Evolutionary conservation across 73 alveolate species (phyloP).

Genomic region (Tetrahymena borealis): DNA sequence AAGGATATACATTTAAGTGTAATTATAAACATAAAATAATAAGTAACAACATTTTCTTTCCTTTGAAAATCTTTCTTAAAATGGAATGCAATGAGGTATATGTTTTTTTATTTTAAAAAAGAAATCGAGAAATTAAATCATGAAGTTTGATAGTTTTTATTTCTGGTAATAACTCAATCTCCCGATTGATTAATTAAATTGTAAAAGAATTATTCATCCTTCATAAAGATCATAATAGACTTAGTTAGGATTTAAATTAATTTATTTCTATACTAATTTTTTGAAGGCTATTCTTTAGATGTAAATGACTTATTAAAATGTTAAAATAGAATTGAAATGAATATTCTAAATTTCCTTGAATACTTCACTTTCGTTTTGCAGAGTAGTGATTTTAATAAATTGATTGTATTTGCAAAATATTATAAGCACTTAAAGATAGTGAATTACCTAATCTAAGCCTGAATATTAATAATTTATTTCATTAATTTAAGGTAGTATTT

Average conservation of each 20-base stretch:
- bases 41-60: too few relatives aligned
- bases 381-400: not conserved
- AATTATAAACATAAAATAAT: too few relatives aligned
- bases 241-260: not conserved
- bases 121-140: too few relatives aligned
- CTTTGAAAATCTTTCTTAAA: too few relatives aligned
- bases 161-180: too few relatives aligned
- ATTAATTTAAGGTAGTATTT: not conserved
- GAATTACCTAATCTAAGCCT: not conserved
- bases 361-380: not conserved
- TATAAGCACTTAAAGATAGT: not conserved
- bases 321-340: not conserved
- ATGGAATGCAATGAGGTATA: too few relatives aligned
- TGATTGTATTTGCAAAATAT: not conserved
- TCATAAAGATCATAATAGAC: not conserved
- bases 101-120: too few relatives aligned
- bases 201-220: not conserved
- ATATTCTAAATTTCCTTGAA: not conserved
- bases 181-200: too few relatives aligned
- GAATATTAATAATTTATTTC: not conserved
- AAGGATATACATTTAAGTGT: too few relatives aligned
- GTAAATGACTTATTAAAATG: not conserved
- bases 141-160: too few relatives aligned
- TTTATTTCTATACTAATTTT: not conserved
- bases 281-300: not conserved